A percentile compares a stretch with the other conserved stretches of the same genome.
These are phyloP conservation scores for Emiliania huxleyi DNA, from an alignment of 78 protist genomes.

Conservation along the genomic window DNA sequence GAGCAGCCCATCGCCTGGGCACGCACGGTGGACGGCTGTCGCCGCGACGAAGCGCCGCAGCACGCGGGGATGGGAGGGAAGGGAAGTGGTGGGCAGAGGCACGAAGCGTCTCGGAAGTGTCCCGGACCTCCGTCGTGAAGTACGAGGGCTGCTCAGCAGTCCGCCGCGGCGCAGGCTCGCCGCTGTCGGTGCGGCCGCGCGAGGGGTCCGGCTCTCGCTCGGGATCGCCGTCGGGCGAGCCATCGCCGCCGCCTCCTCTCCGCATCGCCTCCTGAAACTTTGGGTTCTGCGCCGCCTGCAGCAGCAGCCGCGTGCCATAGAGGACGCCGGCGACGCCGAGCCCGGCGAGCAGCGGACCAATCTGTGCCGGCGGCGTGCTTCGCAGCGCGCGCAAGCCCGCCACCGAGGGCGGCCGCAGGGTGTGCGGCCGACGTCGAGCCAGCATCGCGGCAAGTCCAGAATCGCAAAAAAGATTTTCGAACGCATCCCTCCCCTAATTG, in stretches of 20 bases:
- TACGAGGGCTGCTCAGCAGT: not conserved
- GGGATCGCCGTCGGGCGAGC: too few species aligned
- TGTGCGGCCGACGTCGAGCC: too few species aligned
- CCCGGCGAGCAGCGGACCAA: not conserved
- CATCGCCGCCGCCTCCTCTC: not conserved
- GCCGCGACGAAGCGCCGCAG: too few species aligned
- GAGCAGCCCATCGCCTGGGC: not conserved
- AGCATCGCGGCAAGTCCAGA: too few species aligned
- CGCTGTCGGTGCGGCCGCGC: not conserved
- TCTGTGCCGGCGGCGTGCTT: not conserved
- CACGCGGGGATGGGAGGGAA: too few species aligned
- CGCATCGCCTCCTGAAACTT: not conserved
- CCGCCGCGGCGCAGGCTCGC: not conserved
- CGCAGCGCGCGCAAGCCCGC: not conserved
- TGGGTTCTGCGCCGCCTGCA: not conserved
- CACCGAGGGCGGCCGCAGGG: too few species aligned
- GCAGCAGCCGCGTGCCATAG: not conserved
- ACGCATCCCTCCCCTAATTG: too few species aligned
- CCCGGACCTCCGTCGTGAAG: slow-evolving; percentile 17
- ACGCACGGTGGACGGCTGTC: too few species aligned
- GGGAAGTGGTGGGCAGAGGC: too few species aligned
- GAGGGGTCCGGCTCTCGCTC: not conserved
- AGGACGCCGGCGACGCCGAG: not conserved
- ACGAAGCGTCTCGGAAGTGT: too few species aligned
- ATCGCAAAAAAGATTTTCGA: too few species aligned